Evolutionary conservation across 2,329 filamentous ascomycete species (phyloP).

Genomic region (Colletotrichum truncatum): DNA sequence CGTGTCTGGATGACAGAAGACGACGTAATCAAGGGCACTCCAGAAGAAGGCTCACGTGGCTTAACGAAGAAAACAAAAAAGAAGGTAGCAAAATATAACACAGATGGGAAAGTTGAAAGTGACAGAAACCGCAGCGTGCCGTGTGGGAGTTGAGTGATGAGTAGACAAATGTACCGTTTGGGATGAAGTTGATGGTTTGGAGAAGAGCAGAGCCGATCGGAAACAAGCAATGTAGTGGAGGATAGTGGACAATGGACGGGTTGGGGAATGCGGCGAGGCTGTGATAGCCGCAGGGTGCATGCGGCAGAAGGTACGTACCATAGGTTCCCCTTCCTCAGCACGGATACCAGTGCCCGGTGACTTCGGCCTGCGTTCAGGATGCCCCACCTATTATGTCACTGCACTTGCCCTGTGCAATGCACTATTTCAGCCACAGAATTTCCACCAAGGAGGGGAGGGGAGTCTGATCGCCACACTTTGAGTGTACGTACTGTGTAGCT

Average conservation of each 20-base stretch:
- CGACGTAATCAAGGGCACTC: slow-evolving; percentile 28
- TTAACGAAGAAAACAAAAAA: slow-evolving; percentile 33
- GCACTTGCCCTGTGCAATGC: background rate
- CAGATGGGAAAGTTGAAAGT: background rate
- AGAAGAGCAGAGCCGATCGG: background rate
- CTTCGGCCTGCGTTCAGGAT: background rate
- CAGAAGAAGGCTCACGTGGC: no score
- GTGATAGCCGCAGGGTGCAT: background rate
- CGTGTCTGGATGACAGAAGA: slow-evolving; percentile 3
- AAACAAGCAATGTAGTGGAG: background rate
- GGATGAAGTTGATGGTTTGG: background rate
- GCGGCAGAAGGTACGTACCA: background rate
- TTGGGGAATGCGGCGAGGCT: slow-evolving; percentile 29
- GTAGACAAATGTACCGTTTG: background rate
- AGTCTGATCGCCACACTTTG: background rate
- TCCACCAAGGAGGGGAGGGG: background rate
- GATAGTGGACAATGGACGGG: background rate
- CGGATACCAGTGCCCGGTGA: background rate
- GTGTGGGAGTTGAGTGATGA: background rate
- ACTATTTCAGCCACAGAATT: background rate
- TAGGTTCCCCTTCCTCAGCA: background rate
- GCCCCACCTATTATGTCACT: slow-evolving; percentile 24
- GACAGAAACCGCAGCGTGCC: background rate
- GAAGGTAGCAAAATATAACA: slow-evolving; percentile 13
- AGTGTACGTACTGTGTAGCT: background rate